Percentiles rank a stretch among this genome's conserved stretches.
phyloP scores from a whole-genome alignment of 2,329 filamentous ascomycete genomes.

The Tothia fuscella region DNA sequence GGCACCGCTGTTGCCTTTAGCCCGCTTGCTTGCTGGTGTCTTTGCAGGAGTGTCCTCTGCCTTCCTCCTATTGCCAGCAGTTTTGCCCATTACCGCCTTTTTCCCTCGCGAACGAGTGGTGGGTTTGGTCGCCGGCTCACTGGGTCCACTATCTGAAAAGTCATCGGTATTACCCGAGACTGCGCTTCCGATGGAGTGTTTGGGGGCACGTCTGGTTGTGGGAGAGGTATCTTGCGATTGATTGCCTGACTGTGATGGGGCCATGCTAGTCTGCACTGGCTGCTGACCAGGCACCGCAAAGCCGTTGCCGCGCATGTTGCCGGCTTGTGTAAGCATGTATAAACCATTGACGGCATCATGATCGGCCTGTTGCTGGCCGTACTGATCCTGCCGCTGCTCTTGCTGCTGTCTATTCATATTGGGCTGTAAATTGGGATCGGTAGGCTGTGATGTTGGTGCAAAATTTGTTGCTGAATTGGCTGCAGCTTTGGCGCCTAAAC shows the following conservation, averaged over 20 bases:
- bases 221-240: constrained; percentile 42
- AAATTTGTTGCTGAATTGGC: constrained; percentile 27
- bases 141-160: constrained; percentile 9
- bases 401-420: constrained; percentile 46
- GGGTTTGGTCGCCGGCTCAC: constrained; percentile 5
- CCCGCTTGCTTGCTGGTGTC: constrained; percentile 56
- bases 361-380: constrained; percentile 62
- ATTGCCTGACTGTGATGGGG: constrained; percentile 35
- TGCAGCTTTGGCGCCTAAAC: constrained; percentile 64
- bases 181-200: constrained; percentile 27
- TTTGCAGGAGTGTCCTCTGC: constrained; percentile 59
- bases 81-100: constrained; percentile 48
- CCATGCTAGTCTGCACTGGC: constrained; percentile 24
- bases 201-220: constrained; percentile 28
- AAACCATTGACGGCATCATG: constrained; percentile 88
- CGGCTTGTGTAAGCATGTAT: constrained; percentile 73
- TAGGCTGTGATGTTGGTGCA: constrained; percentile 32
- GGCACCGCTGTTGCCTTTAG: constrained; percentile 45
- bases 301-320: constrained; percentile 44
- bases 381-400: constrained; percentile 45
- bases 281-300: constrained; percentile 33
- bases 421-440: constrained; percentile 27
- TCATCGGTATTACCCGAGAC: constrained; percentile 6
- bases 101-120: constrained; percentile 49
- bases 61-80: constrained; percentile 49